phyloP scores from a whole-genome alignment of 768 basidiomycete genomes.

The Termitomyces bulborhizus region DNA sequence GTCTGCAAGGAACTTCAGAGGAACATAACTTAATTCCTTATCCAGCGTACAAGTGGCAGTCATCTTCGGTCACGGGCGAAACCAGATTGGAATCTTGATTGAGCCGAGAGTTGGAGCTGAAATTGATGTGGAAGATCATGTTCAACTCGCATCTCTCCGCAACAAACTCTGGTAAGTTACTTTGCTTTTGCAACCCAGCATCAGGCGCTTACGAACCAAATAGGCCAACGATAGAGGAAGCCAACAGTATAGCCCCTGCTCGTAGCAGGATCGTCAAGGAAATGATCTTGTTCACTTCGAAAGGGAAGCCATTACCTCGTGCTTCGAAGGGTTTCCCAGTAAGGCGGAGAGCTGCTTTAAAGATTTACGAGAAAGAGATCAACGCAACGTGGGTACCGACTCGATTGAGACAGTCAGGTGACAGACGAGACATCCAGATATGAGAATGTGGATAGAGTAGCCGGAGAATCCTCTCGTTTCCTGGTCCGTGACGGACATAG shows the following conservation, averaged over 20 bases:
- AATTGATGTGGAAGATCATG: constrained; percentile 23
- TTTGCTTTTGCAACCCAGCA: too few relatives aligned
- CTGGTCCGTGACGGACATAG: background rate
- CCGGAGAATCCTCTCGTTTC: background rate
- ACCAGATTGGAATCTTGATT: constrained; percentile 25
- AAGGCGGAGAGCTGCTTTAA: background rate
- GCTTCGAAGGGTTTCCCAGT: constrained; percentile 1
- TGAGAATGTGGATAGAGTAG: background rate
- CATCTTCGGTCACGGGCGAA: constrained; percentile 9
- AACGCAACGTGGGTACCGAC: background rate
- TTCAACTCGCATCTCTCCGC: background rate
- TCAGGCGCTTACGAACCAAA: background rate
- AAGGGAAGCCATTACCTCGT: constrained; percentile 3
- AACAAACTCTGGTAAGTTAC: background rate
- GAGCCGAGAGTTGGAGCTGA: constrained; percentile 19
- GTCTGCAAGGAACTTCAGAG: too few relatives aligned
- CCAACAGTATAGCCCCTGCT: too few relatives aligned
- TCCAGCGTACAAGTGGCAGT: background rate
- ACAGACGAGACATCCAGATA: background rate
- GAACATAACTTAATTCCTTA: too few relatives aligned
- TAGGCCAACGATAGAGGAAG: background rate
- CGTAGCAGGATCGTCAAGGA: background rate
- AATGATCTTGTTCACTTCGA: background rate
- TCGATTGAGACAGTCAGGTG: background rate
- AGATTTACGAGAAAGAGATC: constrained; percentile 1